phyloP scores from a whole-genome alignment of 371 early-diverging fungal species.

The Mortierella sp. region DNA sequence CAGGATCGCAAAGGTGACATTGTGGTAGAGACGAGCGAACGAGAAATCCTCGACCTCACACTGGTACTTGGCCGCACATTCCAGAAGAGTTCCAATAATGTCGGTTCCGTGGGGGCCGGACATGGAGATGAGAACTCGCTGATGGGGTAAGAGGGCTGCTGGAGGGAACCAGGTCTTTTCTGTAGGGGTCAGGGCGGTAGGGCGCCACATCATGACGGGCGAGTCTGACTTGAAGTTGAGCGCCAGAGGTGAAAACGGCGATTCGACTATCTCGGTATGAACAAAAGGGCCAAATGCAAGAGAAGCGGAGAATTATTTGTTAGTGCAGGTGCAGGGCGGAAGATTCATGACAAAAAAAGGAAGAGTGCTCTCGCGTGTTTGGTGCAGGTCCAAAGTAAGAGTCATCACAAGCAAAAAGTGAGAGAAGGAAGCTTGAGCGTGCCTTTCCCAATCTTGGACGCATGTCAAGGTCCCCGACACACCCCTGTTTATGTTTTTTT shows the following conservation, averaged over 20 bases:
- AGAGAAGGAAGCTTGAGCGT: not conserved
- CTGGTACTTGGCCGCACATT: slow-evolving; percentile 77
- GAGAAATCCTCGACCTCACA: slow-evolving; percentile 85
- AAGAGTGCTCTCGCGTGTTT: not conserved
- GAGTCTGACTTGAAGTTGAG: slow-evolving; percentile 53
- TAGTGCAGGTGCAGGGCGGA: not conserved
- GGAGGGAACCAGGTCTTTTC: slow-evolving; percentile 61
- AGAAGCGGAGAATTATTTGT: slow-evolving; percentile 7
- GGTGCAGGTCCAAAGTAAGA: slow-evolving; percentile 2
- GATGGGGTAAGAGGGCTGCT: slow-evolving; percentile 66
- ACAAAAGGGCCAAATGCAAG: not conserved
- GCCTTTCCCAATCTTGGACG: slow-evolving; percentile 1
- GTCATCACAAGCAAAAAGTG: not conserved
- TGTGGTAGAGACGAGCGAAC: slow-evolving; percentile 88
- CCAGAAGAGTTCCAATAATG: slow-evolving; percentile 85
- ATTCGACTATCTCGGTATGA: not conserved
- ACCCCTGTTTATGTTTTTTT: not conserved
- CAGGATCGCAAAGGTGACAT: slow-evolving; percentile 89
- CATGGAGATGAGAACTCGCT: slow-evolving; percentile 78
- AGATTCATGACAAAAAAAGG: slow-evolving; percentile 15
- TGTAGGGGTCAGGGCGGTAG: slow-evolving; percentile 40
- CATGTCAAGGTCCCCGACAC: not conserved
- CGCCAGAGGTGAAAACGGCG: slow-evolving; percentile 37
- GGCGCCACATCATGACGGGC: slow-evolving; percentile 57
- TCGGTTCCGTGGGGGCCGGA: slow-evolving; percentile 92